Base-by-base conservation (phyloP, 441 rosid genomes). In the Metrosideros polymorpha region DNA sequence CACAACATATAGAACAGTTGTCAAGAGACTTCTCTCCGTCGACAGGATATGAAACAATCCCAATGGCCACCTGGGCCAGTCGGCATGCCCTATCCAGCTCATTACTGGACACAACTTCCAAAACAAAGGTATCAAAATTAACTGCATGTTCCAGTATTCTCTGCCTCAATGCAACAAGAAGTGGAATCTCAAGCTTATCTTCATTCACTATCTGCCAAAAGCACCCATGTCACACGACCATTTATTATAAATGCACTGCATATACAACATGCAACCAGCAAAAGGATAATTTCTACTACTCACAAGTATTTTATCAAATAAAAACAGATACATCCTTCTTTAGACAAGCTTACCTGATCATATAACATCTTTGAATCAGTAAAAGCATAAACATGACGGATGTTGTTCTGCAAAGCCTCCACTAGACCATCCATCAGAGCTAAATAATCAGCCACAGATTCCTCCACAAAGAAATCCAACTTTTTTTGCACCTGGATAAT, bases 371-470 rank as follows among this genome's bases (percentile, higher is more conserved):
- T 85, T 1, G 98, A 95, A 92, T 95, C 98, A 3, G 99, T 96
- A 87, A 94, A 92, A 43, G 99, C 99, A 86, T 94, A 94, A 5
- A 97, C 95, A 22, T 93, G 90, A 24, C 87, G 30, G 57, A 95
- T 87, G 49, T 94, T 91, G 89, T 93, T 92, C 90, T 92, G 95
- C 61, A 89, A 86, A 83, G 95, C 99, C 92, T 90, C 95, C 24
- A 88, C 88, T 88, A 97, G 93, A 85, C 99, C 99, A 90, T 97
- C 98, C 94, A 97, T 86, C 10, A 97, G 89, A 88, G 99, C 99
- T 86, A 97, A 89, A 91, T 96, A 95, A 85, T 94, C 93, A 79
- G 97, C 99, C 82, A 97, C 96, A 39, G 94, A 92, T 85, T 95
- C 98, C 63, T 95, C 97, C 59, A 94, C 98, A 89, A 88, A 92